Evolutionary conservation across 116 monocot species (phyloP).

Genomic region (Phalaenopsis hybrid): DNA sequence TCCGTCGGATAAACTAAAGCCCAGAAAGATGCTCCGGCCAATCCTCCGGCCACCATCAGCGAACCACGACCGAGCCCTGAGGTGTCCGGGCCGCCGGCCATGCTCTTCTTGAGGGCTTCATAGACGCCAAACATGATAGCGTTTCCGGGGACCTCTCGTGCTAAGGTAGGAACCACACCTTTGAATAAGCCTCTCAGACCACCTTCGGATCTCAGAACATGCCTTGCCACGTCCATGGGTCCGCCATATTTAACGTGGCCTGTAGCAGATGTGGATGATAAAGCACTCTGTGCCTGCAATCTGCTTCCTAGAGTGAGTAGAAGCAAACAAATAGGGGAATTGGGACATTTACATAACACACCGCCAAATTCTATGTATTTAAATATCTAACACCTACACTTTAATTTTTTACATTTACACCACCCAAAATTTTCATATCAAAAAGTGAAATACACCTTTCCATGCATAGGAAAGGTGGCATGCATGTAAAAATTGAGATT

Average conservation of each 20-base stretch:
- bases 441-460: no score
- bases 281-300: slow-evolving; percentile 87
- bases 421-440: no score
- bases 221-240: slow-evolving; percentile 84
- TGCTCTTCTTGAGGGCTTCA: slow-evolving; percentile 59
- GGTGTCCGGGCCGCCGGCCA: slow-evolving; percentile 75
- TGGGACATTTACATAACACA: no score
- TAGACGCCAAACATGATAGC: slow-evolving; percentile 88
- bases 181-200: slow-evolving; percentile 72
- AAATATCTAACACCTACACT: no score
- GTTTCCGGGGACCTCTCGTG: slow-evolving; percentile 79
- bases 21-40: slow-evolving; percentile 82
- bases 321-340: neutral
- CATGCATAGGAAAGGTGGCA: no score
- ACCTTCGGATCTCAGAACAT: slow-evolving; percentile 73
- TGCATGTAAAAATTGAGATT: no score
- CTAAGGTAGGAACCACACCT: slow-evolving; percentile 73
- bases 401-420: no score
- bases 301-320: slow-evolving; percentile 19
- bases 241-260: slow-evolving; percentile 67
- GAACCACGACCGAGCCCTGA: slow-evolving; percentile 69
- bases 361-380: neutral
- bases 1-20: slow-evolving; percentile 73
- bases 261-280: slow-evolving; percentile 37
- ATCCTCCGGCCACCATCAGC: slow-evolving; percentile 66